Base-by-base conservation (phyloP, 2,329 filamentous ascomycete genomes). In the Blumeria graminis region DNA sequence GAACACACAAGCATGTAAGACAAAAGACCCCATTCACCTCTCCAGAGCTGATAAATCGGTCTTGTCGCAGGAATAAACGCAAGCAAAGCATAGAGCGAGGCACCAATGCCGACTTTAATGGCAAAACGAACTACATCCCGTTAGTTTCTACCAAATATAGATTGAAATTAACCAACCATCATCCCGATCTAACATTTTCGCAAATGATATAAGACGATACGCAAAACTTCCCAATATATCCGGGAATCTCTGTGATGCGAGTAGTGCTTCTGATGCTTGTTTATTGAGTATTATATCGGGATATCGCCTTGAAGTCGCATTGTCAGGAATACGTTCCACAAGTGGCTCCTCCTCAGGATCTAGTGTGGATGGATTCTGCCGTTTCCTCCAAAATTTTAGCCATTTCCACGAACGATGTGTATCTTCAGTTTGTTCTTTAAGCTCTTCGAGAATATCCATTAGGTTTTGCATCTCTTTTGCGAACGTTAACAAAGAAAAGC, bases 1-100 rank as follows among this genome's bases (percentile, higher is more conserved):
- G 86, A 88, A 66, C 89, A 94, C 28, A 98, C 92, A 65, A 96
- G 81, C 90, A 96, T 96, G 71, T 94, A 96, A 0, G 88, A 94
- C 56, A 98, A 69, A 1, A 98, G 74, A 22, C 92, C 92, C 92
- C 92, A 98, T 73, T 98, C 92, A 34, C 90, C 90, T 66, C 90
- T 76, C 87, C 89, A 96, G 63, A 83, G 82, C 55, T 80, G 76
- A 67, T 95, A 98, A 18, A 84, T 75, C 0, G 85, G 84, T 55
- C 88, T 75, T 1, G 88, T 94, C 8, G 76, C 71, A 0, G 81
- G 77, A 36, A 95, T 76, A 64, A 94, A 98, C 1, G 92, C 83
- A 62, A 93, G 85, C 68, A 92, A 78, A 16, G 88, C 90, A 71
- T 90, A 96, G 0, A 95, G 69, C 4, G 88, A 78, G 11, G 92